These are phyloP conservation scores for Escovopsis weberi DNA, from an alignment of 2,329 filamentous ascomycete species.

Conservation along the genomic window DNA sequence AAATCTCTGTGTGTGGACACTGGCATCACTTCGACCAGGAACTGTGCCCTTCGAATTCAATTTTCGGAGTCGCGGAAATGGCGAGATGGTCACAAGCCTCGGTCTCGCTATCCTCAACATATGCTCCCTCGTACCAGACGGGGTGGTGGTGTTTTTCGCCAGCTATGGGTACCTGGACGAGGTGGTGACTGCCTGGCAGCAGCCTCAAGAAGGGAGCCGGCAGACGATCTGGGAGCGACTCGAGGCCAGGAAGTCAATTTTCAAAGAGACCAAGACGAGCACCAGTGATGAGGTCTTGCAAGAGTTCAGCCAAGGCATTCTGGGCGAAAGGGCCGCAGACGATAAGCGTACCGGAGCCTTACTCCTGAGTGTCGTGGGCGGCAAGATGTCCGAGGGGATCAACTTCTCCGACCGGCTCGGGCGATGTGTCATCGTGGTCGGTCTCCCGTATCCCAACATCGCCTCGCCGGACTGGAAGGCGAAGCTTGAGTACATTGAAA, in stretches of 20 bases:
- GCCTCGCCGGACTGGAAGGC: constrained; percentile 86
- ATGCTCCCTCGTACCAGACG: constrained; percentile 65
- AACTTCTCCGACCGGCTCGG: constrained; percentile 91
- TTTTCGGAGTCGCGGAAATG: constrained; percentile 60
- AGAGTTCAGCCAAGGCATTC: constrained; percentile 57
- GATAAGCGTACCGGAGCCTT: constrained; percentile 46
- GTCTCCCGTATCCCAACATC: constrained; percentile 84
- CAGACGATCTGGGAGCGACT: constrained; percentile 45
- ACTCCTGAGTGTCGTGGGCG: constrained; percentile 80
- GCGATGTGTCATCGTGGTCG: constrained; percentile 80
- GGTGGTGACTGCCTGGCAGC: constrained; percentile 51
- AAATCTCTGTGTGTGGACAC: constrained; percentile 65
- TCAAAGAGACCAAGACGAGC: constrained; percentile 40
- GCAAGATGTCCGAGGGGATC: constrained; percentile 93
- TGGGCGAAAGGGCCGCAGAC: constrained; percentile 24
- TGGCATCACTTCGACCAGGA: constrained; percentile 32
- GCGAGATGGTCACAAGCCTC: constrained; percentile 56
- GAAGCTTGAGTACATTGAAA: constrained; percentile 74
- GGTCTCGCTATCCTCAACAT: constrained; percentile 59
- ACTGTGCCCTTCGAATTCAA: constrained; percentile 66
- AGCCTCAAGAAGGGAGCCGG: constrained; percentile 11
- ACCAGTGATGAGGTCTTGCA: constrained; percentile 56
- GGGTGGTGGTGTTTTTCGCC: constrained; percentile 88
- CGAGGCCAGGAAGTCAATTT: constrained; percentile 43
- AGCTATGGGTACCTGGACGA: constrained; percentile 82